Percentiles rank a stretch among this genome's conserved stretches.
Conservation (phyloP, 1,284 basidiomycete genomes). For the Ceratobasidium sp. region DNA sequence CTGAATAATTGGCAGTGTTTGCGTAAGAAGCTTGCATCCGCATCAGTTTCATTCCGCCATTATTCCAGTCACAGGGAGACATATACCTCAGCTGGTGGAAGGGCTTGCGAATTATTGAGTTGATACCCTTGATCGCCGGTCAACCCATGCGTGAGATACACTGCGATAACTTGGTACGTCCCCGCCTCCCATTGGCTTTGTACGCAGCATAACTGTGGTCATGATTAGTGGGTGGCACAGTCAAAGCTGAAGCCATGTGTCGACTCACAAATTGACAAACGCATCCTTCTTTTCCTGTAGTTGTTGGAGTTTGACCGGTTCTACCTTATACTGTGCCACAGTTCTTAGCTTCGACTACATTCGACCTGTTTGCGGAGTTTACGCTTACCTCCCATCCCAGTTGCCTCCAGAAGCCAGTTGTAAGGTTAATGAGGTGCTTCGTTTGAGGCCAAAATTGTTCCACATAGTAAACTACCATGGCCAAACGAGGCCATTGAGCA, state of each 20-base stretch:
- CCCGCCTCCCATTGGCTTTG: conserved; percentile 2
- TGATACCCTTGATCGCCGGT: conserved; percentile 25
- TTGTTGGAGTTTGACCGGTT: conserved; percentile 33
- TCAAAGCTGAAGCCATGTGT: no score
- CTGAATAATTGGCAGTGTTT: background rate
- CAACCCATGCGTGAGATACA: conserved; percentile 27
- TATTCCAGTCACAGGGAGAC: background rate
- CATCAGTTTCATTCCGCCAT: background rate
- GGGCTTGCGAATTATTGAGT: background rate
- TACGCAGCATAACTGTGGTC: background rate
- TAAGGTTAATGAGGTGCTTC: background rate
- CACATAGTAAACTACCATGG: conserved; percentile 4
- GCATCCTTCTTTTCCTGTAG: background rate
- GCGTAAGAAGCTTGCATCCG: background rate
- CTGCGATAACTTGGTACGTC: background rate
- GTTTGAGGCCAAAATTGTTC: conserved; percentile 33
- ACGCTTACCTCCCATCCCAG: conserved; percentile 13
- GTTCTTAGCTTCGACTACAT: no score
- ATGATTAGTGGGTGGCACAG: no score
- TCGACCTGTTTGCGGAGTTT: no score
- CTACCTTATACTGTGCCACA: conserved; percentile 6
- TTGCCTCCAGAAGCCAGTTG: background rate
- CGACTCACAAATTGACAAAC: conserved; percentile 22
- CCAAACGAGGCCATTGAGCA: background rate
- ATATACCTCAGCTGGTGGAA: conserved; percentile 2